Conservation (phyloP, 192 early-diverging fungal species). For the Umbelopsis isabellina region DNA sequence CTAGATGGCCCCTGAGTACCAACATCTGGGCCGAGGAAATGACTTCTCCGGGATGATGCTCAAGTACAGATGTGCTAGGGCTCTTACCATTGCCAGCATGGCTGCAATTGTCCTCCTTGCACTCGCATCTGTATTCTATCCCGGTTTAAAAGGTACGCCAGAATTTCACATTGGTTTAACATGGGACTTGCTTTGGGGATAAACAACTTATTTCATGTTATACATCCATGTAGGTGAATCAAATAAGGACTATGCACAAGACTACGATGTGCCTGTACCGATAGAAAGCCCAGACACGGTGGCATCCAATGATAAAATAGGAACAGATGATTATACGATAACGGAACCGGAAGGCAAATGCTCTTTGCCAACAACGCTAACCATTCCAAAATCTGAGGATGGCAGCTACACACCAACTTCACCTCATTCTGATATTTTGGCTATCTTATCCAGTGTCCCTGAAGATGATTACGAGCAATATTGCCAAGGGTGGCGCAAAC, state of each 20-base stretch:
- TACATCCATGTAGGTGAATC: neutral
- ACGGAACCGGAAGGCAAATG: slow-evolving; percentile 12
- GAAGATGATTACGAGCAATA: slow-evolving; percentile 25
- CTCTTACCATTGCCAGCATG: slow-evolving; percentile 32
- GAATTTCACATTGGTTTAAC: neutral
- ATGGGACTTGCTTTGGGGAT: too few species aligned
- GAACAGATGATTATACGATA: neutral
- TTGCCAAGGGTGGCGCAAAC: slow-evolving; percentile 29
- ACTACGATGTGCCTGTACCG: neutral
- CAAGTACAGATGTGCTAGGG: slow-evolving; percentile 36
- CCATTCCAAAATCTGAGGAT: slow-evolving; percentile 29
- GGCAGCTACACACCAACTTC: slow-evolving; percentile 36
- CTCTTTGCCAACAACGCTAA: slow-evolving; percentile 15
- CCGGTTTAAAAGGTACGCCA: slow-evolving; percentile 15
- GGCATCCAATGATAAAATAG: neutral
- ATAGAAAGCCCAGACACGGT: neutral
- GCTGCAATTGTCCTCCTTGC: slow-evolving; percentile 35
- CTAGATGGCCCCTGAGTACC: slow-evolving; percentile 8
- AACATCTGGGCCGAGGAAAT: slow-evolving; percentile 13
- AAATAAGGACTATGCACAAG: neutral
- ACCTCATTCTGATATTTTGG: slow-evolving; percentile 20
- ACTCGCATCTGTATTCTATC: slow-evolving; percentile 28
- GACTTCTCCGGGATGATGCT: slow-evolving; percentile 18
- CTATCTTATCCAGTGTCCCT: slow-evolving; percentile 15
- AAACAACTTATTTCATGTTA: too few species aligned